phyloP scores from a whole-genome alignment of 208 protist species.

The Hexamita inflata region DNA sequence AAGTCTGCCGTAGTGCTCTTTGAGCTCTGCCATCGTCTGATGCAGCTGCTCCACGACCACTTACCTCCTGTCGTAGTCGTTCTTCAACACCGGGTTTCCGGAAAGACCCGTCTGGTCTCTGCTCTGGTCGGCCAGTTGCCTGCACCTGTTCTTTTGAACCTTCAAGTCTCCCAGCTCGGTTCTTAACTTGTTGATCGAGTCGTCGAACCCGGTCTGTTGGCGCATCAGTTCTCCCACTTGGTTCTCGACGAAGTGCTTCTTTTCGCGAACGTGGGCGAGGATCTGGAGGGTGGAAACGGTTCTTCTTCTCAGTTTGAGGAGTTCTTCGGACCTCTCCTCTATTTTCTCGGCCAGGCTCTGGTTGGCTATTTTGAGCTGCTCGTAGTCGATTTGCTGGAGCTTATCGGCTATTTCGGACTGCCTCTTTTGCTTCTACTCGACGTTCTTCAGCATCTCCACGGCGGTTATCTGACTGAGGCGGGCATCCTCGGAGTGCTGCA shows the following conservation, averaged over 20 bases:
- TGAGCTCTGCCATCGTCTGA: constrained; percentile 24
- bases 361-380: constrained; percentile 96
- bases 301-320: constrained; percentile 77
- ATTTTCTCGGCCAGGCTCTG: constrained; percentile 90
- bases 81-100: constrained; percentile 67
- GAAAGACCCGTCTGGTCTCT: constrained; percentile 71
- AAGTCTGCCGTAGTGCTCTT: constrained; percentile 8
- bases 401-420: background rate
- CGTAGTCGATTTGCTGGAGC: constrained; percentile 91
- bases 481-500: background rate
- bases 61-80: constrained; percentile 75
- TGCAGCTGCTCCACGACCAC: constrained; percentile 25
- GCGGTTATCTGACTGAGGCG: background rate
- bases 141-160: constrained; percentile 59
- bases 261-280: constrained; percentile 87
- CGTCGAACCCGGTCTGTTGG: constrained; percentile 66
- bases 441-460: background rate
- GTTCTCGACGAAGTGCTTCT: constrained; percentile 75
- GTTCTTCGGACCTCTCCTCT: constrained; percentile 86
- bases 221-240: constrained; percentile 66
- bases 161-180: constrained; percentile 70
- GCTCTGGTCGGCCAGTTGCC: constrained; percentile 63
- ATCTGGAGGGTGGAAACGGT: constrained; percentile 77
- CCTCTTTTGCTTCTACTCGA: background rate
- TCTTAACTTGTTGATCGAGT: constrained; percentile 59